Conservation (phyloP, 495 filamentous ascomycete species). For the Penicillium pulvis region DNA sequence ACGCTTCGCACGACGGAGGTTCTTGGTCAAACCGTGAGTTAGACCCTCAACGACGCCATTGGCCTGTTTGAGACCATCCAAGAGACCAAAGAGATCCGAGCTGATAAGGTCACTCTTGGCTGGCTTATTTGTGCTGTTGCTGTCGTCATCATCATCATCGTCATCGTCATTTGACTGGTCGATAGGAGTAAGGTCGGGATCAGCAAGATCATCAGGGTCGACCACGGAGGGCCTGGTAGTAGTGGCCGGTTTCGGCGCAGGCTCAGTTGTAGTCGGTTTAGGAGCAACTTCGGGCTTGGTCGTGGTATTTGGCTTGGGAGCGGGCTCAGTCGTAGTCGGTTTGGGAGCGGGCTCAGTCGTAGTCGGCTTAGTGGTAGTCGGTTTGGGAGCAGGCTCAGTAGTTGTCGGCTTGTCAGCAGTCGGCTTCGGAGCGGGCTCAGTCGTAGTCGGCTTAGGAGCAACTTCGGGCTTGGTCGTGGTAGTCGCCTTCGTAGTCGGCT, state of each 20-base stretch:
- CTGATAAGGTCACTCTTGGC: not conserved
- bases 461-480: constrained; percentile 5
- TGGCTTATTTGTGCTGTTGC: not conserved
- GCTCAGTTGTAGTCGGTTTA: constrained; percentile 5
- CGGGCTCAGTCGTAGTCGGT: constrained; percentile 4
- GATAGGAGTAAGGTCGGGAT: not conserved
- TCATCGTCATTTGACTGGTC: not conserved
- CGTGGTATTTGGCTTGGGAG: constrained; percentile 4
- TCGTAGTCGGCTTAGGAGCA: constrained; percentile 4
- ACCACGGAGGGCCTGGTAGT: constrained; percentile 3
- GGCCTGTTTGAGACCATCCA: constrained; percentile 22
- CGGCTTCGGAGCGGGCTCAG: constrained; percentile 7
- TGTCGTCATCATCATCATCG: not conserved
- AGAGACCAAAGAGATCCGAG: constrained; percentile 23
- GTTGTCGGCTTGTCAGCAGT: constrained; percentile 1
- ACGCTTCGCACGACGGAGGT: constrained; percentile 19
- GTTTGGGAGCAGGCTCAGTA: constrained; percentile 3
- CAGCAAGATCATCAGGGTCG: not conserved
- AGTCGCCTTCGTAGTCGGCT: not conserved
- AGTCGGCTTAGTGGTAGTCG: constrained; percentile 7
- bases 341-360: constrained; percentile 5
- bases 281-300: constrained; percentile 4
- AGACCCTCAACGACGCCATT: constrained; percentile 13
- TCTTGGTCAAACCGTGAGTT: constrained; percentile 15
- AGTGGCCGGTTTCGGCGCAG: constrained; percentile 9